Evolutionary conservation across 768 basidiomycete genomes (phyloP).

Genomic region (Russula emetica): DNA sequence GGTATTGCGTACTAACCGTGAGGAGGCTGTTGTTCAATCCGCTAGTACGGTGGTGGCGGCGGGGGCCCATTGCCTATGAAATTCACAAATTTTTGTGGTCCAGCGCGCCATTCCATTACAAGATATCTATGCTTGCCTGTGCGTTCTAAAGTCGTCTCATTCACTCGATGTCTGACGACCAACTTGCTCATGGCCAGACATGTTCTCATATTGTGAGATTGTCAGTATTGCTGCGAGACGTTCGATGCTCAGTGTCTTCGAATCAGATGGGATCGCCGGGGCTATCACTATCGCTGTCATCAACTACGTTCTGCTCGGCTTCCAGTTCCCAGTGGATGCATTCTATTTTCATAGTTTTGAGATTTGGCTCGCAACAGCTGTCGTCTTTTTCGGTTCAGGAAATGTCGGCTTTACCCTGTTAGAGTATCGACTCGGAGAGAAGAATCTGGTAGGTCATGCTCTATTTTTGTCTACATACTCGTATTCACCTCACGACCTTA

Average conservation of each 20-base stretch:
- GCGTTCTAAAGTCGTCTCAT: conserved; percentile 25
- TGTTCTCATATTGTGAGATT: conserved; percentile 51
- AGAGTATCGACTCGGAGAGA: conserved; percentile 63
- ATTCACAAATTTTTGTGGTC: conserved; percentile 75
- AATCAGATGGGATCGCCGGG: conserved; percentile 53
- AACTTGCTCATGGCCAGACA: conserved; percentile 33
- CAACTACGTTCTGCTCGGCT: conserved; percentile 74
- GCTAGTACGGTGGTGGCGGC: conserved; percentile 67
- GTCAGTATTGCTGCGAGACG: neutral
- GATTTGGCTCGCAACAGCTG: conserved; percentile 70
- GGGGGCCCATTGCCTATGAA: conserved; percentile 78
- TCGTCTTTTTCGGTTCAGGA: conserved; percentile 75
- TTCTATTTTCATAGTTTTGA: conserved; percentile 79
- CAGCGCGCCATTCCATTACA: conserved; percentile 48
- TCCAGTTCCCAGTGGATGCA: conserved; percentile 65
- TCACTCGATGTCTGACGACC: neutral
- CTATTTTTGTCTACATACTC: neutral
- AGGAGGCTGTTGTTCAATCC: conserved; percentile 66
- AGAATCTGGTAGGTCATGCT: conserved; percentile 29
- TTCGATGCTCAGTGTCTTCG: neutral
- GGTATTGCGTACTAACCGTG: conserved; percentile 34
- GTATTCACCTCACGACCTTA: neutral
- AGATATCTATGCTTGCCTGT: conserved; percentile 52
- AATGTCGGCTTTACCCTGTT: conserved; percentile 67
- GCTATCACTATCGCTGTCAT: conserved; percentile 61